These are phyloP conservation scores for Botrytis sinoallii DNA, from an alignment of 2,329 filamentous ascomycete genomes.

Conservation along the genomic window DNA sequence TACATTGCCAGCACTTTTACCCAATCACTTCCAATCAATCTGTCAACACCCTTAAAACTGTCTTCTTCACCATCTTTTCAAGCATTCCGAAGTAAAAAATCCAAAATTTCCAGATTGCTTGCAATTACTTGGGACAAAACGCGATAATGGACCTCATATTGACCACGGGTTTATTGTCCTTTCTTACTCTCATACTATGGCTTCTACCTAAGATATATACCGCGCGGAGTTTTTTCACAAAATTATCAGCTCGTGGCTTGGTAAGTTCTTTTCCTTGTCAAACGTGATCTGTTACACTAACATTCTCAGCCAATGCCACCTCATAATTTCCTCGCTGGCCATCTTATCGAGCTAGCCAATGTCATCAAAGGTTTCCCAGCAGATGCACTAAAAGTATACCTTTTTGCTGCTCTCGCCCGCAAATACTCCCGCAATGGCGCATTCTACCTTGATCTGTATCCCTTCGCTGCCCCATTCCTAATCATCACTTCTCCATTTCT, in stretches of 20 bases:
- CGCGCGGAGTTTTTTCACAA: not conserved
- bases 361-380: constrained; percentile 18
- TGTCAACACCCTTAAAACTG: not conserved
- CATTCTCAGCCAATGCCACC: constrained; percentile 25
- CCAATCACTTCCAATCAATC: not conserved
- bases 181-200: not conserved
- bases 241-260: constrained; percentile 3
- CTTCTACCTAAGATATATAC: not conserved
- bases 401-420: constrained; percentile 22
- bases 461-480: constrained; percentile 24
- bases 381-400: constrained; percentile 24
- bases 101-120: not conserved
- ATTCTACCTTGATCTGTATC: constrained; percentile 32
- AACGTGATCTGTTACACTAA: not conserved
- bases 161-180: not conserved
- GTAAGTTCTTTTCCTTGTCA: not conserved
- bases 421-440: constrained; percentile 22
- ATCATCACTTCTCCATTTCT: constrained; percentile 25
- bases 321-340: constrained; percentile 22
- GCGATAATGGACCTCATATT: not conserved
- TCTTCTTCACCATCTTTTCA: not conserved
- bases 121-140: not conserved
- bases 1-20: not conserved
- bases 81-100: not conserved
- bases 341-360: constrained; percentile 23